Base-by-base conservation (phyloP, 371 early-diverging fungal species). In the Vavraia culicis region DNA sequence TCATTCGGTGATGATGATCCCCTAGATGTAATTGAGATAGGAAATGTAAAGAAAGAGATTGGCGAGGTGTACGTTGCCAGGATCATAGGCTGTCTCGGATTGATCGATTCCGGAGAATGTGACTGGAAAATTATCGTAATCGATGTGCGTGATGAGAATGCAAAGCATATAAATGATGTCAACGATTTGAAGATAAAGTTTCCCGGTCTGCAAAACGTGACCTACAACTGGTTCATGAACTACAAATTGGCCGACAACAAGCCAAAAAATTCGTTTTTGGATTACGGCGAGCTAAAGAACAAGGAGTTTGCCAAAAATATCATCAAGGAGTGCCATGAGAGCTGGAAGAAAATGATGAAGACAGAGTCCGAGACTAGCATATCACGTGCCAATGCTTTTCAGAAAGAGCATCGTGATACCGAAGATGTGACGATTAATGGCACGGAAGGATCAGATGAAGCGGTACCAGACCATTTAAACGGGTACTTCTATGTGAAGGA, bases 181-280 rank as follows among this genome's bases (percentile, higher is more conserved):
- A 82, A 82, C 59, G 96, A 98, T 72, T 83, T 98, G 43, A 82
- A 90, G 71, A 76, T 76, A 40, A 77, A 83, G 69, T 75, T 81
- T 52, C 94, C 94, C 4, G 93, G 89, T 7, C 75, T 95, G 16
- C 69, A 94, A 37, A 79, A 82, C 45, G 84, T 85, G 39, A 86
- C 90, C 27, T 78, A 79, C 64, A 82, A 86, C 64, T 98, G 94
- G 93, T 90, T 98, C 80, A 81, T 83, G 59, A 77, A 87, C 67
- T 94, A 95, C 78, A 94, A 98, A 76, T 80, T 95, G 66, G 91
- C 95, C 20, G 91, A 93, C 74, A 89, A 90, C 48, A 91, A 93
- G 75, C 83, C 83, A 44, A 84, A 81, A 69, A 98, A 98, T 75
- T 71, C 78, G 68, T 94, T 95, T 73, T 94, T 89, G 34, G 87